Conservation (phyloP, 306 rosid genomes). For the Vicia villosa region DNA sequence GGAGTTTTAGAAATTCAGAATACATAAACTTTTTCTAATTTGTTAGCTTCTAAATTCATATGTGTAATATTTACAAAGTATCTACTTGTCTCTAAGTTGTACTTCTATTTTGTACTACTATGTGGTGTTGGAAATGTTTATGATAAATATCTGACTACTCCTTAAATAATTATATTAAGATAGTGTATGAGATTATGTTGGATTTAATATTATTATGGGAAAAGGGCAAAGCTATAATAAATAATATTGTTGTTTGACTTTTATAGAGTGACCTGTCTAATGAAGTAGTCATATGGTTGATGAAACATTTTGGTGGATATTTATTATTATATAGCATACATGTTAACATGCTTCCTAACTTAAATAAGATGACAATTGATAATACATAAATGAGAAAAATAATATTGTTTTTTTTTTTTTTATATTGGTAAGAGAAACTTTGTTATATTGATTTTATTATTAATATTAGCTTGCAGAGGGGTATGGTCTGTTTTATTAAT, state of each 20-base stretch:
- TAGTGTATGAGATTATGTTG: constrained; percentile 2
- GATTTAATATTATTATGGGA: constrained; percentile 19
- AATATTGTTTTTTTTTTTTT: too few species aligned
- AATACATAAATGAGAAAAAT: not conserved
- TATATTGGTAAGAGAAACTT: not conserved
- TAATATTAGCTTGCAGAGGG: not conserved
- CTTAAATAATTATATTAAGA: not conserved
- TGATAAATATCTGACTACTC: constrained; percentile 28
- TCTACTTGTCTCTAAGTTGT: constrained; percentile 1
- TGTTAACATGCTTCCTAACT: not conserved
- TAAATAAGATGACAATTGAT: not conserved
- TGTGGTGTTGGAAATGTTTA: constrained; percentile 4
- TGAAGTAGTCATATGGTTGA: not conserved
- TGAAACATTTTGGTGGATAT: constrained; percentile 18
- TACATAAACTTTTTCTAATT: constrained; percentile 27
- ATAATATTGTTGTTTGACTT: constrained; percentile 21
- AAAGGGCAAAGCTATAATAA: not conserved
- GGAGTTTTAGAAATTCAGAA: constrained; percentile 34
- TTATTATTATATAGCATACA: not conserved
- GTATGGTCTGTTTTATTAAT: not conserved
- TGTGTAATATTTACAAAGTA: constrained; percentile 25
- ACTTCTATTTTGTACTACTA: constrained; percentile 15
- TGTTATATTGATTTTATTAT: not conserved
- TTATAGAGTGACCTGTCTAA: constrained; percentile 27
- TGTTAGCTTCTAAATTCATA: constrained; percentile 31